These are phyloP conservation scores for Gossypium herbaceum DNA, from an alignment of 345 rosid species.

Conservation along the genomic window DNA sequence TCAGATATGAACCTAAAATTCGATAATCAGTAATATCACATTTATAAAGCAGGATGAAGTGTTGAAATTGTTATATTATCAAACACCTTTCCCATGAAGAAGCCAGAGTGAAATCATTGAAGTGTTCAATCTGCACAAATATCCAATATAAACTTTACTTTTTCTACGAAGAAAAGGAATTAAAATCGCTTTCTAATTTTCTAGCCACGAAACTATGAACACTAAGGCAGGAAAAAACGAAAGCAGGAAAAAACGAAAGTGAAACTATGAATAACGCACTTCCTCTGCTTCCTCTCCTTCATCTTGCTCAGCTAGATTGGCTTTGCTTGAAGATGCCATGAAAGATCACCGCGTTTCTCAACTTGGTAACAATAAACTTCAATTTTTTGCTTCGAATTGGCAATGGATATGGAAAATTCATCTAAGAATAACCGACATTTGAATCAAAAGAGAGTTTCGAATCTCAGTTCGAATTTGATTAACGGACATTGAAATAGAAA, in stretches of 20 bases:
- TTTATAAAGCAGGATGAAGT: not conserved
- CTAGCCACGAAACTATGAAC: not conserved
- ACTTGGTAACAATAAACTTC: not conserved
- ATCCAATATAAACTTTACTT: not conserved
- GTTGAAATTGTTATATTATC: not conserved
- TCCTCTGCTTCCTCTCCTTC: slow-evolving; percentile 35
- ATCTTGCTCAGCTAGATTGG: slow-evolving; percentile 27
- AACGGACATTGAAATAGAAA: not conserved
- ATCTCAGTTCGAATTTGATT: not conserved
- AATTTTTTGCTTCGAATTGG: not conserved
- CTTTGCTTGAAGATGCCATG: slow-evolving; percentile 69
- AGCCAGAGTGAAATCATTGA: slow-evolving; percentile 94
- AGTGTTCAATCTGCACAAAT: slow-evolving; percentile 63
- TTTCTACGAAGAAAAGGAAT: not conserved
- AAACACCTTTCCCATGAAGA: slow-evolving; percentile 94
- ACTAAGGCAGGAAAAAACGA: not conserved
- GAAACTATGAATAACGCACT: not conserved
- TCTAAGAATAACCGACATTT: not conserved
- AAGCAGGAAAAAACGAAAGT: slow-evolving; percentile 4
- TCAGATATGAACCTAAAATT: slow-evolving; percentile 81
- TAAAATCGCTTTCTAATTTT: not conserved
- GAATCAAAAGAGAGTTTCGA: not conserved
- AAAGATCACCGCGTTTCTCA: slow-evolving; percentile 8
- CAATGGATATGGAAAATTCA: not conserved
- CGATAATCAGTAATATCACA: not conserved